Evolutionary conservation across 371 early-diverging fungal genomes (phyloP).

Genomic region (Mucor circinelloides): DNA sequence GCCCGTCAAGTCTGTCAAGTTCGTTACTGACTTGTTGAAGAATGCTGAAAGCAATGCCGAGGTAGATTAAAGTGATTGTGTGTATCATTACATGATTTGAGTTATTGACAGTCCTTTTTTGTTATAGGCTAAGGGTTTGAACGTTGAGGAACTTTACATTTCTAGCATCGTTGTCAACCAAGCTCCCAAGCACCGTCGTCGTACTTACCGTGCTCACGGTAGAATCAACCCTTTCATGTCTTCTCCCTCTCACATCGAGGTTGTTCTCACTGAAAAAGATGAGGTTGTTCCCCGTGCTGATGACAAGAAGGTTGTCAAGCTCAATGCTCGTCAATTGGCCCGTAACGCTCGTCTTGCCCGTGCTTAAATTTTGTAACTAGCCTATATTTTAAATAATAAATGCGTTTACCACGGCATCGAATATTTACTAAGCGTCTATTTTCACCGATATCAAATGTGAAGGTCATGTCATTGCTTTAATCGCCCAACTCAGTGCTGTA

Average conservation of each 20-base stretch:
- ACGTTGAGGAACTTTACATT: conserved; percentile 84
- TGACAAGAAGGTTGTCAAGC: conserved; percentile 57
- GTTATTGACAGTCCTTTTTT: not conserved
- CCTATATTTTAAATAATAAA: conserved; percentile 9
- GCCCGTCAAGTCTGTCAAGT: conserved; percentile 97
- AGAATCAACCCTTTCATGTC: conserved; percentile 97
- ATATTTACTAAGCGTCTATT: not conserved
- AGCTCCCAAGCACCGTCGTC: conserved; percentile 98
- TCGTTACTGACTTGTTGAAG: conserved; percentile 90
- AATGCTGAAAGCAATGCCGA: conserved; percentile 97
- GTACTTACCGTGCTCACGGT: conserved; percentile 99
- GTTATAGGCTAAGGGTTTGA: conserved; percentile 85
- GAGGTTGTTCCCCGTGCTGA: conserved; percentile 75
- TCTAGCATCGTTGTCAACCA: conserved; percentile 98
- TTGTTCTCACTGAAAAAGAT: conserved; percentile 87
- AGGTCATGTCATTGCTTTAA: too few relatives aligned
- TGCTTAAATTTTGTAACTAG: conserved; percentile 32
- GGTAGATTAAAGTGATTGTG: conserved; percentile 32
- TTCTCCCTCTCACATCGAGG: conserved; percentile 97
- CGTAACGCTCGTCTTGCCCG: conserved; percentile 57
- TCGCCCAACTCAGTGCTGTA: too few relatives aligned
- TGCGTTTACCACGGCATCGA: conserved; percentile 5
- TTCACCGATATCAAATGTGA: too few relatives aligned
- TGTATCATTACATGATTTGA: not conserved
- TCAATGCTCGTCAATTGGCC: conserved; percentile 64